Evolutionary conservation across 2,329 filamentous ascomycete species (phyloP), one percentile per base, ranked within the genome.

Genomic region (Lecanicillium sp.): DNA sequence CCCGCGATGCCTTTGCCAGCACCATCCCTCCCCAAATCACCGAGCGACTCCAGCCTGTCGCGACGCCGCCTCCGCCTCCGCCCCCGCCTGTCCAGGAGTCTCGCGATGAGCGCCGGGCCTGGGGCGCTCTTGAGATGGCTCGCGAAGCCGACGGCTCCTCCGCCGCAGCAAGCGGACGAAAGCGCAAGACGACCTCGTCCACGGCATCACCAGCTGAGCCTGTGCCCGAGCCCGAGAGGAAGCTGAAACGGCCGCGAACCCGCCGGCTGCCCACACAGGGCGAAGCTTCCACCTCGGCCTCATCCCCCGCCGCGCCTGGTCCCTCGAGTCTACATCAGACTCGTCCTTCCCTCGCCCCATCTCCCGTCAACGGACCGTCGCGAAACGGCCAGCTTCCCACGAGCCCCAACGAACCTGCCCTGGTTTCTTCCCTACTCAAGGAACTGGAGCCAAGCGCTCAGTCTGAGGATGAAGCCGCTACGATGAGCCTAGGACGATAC

Each of bases 41-140:
- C 48, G 75, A 83, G 50, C 76, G 83, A 38, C 69, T 83, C 40
- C 77, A 81, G 50, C 70, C 75, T 59, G 68, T 47, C 21, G 43
- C 49, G 27, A 43, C 44, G 15, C 35, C 44, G 19, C 39, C 70
- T 64, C 52, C 49, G 40, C 62, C 59, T 57, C 69, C 67, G 14
- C 77, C 78, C 27, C 77, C 81, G 35, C 79, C 68, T 0, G 63
- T 69, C 14, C 67, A 81, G 30, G 87, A 94, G 64, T 86, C 85
- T 7, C 71, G 83, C 35, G 90, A 95, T 56, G 90, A 95, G 64
- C 75, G 85, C 46, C 77, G 83, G 50, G 89, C 91, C 4, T 96
- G 91, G 93, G 88, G 90, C 53, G 89, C 87, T 17, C 84, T 97
- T 53, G 90, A 96, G 56, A 87, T 84, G 63, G 90, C 87, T 36